Evolutionary conservation across 306 rosid genomes (phyloP).

Genomic region (Glycine latifolia): DNA sequence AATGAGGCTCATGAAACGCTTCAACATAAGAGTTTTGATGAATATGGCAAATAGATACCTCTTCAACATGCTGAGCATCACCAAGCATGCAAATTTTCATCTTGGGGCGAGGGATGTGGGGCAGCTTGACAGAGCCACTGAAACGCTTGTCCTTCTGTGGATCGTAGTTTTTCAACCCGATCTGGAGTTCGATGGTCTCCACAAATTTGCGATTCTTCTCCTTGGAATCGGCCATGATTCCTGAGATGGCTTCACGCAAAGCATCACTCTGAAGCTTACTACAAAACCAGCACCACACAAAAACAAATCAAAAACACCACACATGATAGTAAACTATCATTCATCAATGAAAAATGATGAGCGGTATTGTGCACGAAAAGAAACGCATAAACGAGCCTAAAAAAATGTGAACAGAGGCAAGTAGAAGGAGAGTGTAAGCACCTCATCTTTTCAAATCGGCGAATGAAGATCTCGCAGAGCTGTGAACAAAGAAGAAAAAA

Average conservation of each 20-base stretch:
- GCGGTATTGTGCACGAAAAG: background rate
- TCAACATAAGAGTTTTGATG: no score
- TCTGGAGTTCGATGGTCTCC: conserved; percentile 45
- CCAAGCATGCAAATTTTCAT: conserved; percentile 63
- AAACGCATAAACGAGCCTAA: background rate
- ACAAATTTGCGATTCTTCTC: conserved; percentile 43
- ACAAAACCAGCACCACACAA: background rate
- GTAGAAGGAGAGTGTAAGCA: background rate
- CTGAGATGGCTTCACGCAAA: conserved; percentile 68
- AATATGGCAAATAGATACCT: conserved; percentile 51
- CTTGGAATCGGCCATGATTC: conserved; percentile 58
- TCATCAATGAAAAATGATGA: background rate
- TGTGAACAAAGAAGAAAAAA: background rate
- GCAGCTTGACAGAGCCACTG: conserved; percentile 87
- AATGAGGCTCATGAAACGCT: no score
- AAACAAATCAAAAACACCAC: background rate
- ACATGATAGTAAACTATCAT: background rate
- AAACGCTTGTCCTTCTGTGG: conserved; percentile 58
- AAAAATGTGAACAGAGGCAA: background rate
- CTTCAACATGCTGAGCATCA: conserved; percentile 60
- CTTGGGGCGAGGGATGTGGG: conserved; percentile 89
- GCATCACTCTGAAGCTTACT: conserved; percentile 91
- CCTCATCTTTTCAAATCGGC: conserved; percentile 19
- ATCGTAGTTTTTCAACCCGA: conserved; percentile 44
- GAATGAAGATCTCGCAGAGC: background rate